Evolutionary conservation across 805 yeast genomes (phyloP).

Genomic region (Cyberlindnera subsufficiens): DNA sequence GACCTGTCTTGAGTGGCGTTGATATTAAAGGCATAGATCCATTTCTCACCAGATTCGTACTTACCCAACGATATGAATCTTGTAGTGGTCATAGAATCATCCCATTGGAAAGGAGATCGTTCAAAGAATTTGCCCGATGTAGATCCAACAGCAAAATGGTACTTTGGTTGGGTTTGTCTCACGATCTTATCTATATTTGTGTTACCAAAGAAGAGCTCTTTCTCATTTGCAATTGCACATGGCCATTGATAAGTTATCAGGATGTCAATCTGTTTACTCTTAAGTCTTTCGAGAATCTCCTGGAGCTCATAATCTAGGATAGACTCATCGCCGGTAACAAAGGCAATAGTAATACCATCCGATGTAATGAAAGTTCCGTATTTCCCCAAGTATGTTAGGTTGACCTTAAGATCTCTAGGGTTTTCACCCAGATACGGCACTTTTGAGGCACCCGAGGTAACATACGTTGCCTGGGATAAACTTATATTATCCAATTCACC

Average conservation of each 20-base stretch:
- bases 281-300: slow-evolving; percentile 17
- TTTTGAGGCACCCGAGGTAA: slow-evolving; percentile 16
- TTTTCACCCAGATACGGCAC: slow-evolving; percentile 4
- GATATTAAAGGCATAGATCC: slow-evolving; percentile 72
- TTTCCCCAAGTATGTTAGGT: slow-evolving; percentile 16
- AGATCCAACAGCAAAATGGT: slow-evolving; percentile 58
- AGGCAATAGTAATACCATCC: slow-evolving; percentile 44
- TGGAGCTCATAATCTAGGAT: slow-evolving; percentile 20
- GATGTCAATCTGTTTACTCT: slow-evolving; percentile 40
- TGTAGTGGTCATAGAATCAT: slow-evolving; percentile 35
- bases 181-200: slow-evolving; percentile 41
- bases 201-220: slow-evolving; percentile 41
- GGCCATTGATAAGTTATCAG: slow-evolving; percentile 62
- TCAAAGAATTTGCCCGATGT: slow-evolving; percentile 46
- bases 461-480: slow-evolving; percentile 18
- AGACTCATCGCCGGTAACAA: slow-evolving; percentile 28
- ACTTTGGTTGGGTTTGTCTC: slow-evolving; percentile 46
- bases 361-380: slow-evolving; percentile 34
- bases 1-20: slow-evolving; percentile 19
- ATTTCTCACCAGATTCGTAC: slow-evolving; percentile 49
- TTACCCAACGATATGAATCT: slow-evolving; percentile 63
- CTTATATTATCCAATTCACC: background rate
- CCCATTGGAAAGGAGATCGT: slow-evolving; percentile 54
- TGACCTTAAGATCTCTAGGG: slow-evolving; percentile 1
- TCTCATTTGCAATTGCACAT: slow-evolving; percentile 37